Evolutionary conservation across 345 rosid species (phyloP), one percentile per base, ranked within the genome.

Genomic region (Lepidium africanum): DNA sequence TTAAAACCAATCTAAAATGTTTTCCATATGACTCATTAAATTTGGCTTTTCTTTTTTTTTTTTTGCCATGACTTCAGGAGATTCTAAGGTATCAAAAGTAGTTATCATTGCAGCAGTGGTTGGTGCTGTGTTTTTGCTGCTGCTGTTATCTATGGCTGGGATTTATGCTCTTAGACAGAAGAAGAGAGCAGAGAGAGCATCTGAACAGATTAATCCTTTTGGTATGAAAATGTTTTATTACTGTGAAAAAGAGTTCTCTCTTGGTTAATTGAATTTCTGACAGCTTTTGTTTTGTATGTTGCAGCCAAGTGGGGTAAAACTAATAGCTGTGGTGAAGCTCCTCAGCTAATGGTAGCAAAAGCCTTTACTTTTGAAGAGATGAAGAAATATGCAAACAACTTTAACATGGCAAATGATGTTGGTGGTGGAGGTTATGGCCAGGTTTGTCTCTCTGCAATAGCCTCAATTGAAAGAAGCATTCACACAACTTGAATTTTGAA

Each of bases 181-280:
- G 59, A 54, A 10, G 2, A 54, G 59, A 54, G 59, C 59, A 9
- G 25, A 54, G 41, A 54, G 25, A 33, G 59, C 59, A 33, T 14
- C 80, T 17, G 80, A 68, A 38, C 77, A 65, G 59, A 86, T 54
- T 9, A 16, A 54, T 33, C 59, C 41, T 35, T 54, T 54, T 33
- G 59, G 59, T 54, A 54, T 32, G n/a, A n/a, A n/a, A 33, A 32
- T 2, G 35, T 50, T 25, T 46, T 15, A 49, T 16, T 35, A 33
- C 0, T 0, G 11, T 0, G 5, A 33, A 54, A 54, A 19, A 45
- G 32, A 17, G 6, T 45, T 52, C 16, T 71, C 17, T 25, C 32
- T 38, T 35, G 40, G 47, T 27, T 43, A 10, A 33, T 23, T 7
- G 48, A 49, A 17, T 21, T 67, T 41, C 16, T 52, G 9, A 59